Evolutionary conservation across 305 asterid species (phyloP).

Genomic region (Andrographis paniculata): DNA sequence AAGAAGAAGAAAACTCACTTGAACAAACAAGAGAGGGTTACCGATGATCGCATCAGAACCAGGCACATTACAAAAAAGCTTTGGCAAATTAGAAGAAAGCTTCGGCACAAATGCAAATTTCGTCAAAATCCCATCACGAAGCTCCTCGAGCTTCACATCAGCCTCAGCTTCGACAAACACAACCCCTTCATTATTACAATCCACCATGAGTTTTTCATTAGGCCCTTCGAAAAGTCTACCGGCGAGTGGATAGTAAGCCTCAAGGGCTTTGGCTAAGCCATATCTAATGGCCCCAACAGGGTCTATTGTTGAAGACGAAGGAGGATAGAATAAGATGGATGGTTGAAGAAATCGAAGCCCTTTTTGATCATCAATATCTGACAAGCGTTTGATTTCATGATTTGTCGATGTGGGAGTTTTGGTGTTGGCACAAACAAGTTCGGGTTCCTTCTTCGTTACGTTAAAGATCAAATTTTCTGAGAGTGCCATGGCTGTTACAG

Average conservation of each 20-base stretch:
- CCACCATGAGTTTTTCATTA: slow-evolving; percentile 4
- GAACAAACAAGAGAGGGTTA: slow-evolving; percentile 9
- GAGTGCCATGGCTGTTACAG: slow-evolving; percentile 3
- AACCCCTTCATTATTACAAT: slow-evolving; percentile 15
- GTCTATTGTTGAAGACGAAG: neutral
- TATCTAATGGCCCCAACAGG: neutral
- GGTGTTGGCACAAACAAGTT: slow-evolving; percentile 8
- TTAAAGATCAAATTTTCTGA: slow-evolving; percentile 3
- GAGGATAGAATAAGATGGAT: neutral
- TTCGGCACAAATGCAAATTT: slow-evolving; percentile 4
- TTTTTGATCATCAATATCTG: slow-evolving; percentile 16
- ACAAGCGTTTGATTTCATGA: slow-evolving; percentile 9
- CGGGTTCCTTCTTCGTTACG: slow-evolving; percentile 2
- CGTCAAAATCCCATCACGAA: slow-evolving; percentile 8
- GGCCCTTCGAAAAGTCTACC: slow-evolving; percentile 12
- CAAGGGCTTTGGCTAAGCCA: slow-evolving; percentile 7
- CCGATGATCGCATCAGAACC: neutral
- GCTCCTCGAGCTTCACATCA: slow-evolving; percentile 2
- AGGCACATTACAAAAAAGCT: neutral
- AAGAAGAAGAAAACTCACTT: neutral
- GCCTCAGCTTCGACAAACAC: slow-evolving; percentile 13
- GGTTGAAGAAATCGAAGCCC: slow-evolving; percentile 8
- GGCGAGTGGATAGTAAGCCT: slow-evolving; percentile 10
- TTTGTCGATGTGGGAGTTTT: neutral
- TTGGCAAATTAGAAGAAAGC: too few species aligned